These are phyloP conservation scores for Pluteus cervinus DNA, from an alignment of 768 basidiomycete genomes.

Conservation along the genomic window DNA sequence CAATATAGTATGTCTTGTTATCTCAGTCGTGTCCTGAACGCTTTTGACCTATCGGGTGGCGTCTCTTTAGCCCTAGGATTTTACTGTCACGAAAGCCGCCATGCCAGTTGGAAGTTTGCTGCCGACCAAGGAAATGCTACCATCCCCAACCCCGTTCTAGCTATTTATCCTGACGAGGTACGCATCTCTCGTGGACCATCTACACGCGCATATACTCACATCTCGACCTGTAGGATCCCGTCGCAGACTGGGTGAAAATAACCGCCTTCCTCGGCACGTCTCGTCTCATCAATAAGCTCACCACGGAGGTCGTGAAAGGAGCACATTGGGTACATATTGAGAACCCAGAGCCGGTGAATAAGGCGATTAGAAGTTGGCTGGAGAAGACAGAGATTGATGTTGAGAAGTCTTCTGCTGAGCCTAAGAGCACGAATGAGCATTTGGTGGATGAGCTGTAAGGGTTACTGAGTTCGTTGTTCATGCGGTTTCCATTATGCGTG, in stretches of 20 bases:
- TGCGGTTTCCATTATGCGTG: too few species aligned
- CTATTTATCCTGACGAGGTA: constrained; percentile 34
- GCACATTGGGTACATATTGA: constrained; percentile 72
- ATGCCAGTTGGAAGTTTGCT: constrained; percentile 30
- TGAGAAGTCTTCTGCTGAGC: too few species aligned
- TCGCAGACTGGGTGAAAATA: constrained; percentile 35
- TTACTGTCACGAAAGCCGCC: constrained; percentile 34
- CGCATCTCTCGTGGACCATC: constrained; percentile 1
- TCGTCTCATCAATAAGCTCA: constrained; percentile 31
- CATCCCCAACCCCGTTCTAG: constrained; percentile 35
- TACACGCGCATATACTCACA: not conserved
- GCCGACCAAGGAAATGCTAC: constrained; percentile 41
- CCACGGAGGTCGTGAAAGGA: constrained; percentile 39
- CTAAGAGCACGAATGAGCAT: too few species aligned
- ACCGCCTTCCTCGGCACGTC: constrained; percentile 29
- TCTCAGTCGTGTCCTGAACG: too few species aligned
- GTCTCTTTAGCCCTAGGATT: too few species aligned
- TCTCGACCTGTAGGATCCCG: constrained; percentile 32
- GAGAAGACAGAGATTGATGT: too few species aligned
- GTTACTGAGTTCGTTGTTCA: too few species aligned
- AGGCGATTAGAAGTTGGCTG: constrained; percentile 48
- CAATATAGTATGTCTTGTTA: constrained; percentile 56
- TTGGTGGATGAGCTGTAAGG: too few species aligned
- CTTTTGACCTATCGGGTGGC: too few species aligned
- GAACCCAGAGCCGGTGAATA: constrained; percentile 45